Evolutionary conservation across 2,329 filamentous ascomycete genomes (phyloP).

Genomic region (Fusarium robinianum): DNA sequence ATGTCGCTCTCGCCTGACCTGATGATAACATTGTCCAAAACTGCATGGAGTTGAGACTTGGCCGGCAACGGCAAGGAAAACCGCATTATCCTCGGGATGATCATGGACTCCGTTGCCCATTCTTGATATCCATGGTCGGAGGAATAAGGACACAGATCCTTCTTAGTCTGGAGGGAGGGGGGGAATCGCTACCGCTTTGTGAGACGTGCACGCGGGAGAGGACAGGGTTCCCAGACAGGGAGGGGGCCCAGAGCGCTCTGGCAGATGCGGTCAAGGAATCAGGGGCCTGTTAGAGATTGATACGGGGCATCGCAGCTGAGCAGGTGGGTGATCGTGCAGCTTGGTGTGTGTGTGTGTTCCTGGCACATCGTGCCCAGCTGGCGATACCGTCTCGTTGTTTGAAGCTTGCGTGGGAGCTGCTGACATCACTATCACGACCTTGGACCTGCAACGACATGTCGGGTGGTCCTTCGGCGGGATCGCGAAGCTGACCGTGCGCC

Average conservation of each 20-base stretch:
- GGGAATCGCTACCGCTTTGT: constrained; percentile 21
- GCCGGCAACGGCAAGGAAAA: not conserved
- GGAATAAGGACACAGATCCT: constrained; percentile 30
- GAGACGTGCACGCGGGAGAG: constrained; percentile 38
- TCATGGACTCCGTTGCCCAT: too few species aligned
- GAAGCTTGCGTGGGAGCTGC: constrained; percentile 23
- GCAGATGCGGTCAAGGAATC: constrained; percentile 33
- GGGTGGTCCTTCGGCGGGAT: constrained; percentile 14
- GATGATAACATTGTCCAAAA: too few species aligned
- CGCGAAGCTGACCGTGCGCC: constrained; percentile 27
- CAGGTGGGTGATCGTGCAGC: constrained; percentile 2
- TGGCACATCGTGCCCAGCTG: constrained; percentile 21
- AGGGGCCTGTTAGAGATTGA: constrained; percentile 24
- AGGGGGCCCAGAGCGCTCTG: constrained; percentile 22
- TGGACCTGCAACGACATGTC: constrained; percentile 13
- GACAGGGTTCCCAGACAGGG: constrained; percentile 29
- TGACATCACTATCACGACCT: constrained; percentile 31
- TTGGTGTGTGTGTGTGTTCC: constrained; percentile 9
- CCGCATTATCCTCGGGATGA: too few species aligned
- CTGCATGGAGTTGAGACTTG: too few species aligned
- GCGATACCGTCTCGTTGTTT: constrained; percentile 24
- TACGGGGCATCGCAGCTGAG: constrained; percentile 17
- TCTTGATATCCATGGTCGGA: constrained; percentile 17
- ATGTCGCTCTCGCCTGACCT: too few species aligned
- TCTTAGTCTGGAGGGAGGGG: constrained; percentile 19